phyloP scores from a whole-genome alignment of 192 early-diverging fungal genomes.

The Podila horticola region DNA sequence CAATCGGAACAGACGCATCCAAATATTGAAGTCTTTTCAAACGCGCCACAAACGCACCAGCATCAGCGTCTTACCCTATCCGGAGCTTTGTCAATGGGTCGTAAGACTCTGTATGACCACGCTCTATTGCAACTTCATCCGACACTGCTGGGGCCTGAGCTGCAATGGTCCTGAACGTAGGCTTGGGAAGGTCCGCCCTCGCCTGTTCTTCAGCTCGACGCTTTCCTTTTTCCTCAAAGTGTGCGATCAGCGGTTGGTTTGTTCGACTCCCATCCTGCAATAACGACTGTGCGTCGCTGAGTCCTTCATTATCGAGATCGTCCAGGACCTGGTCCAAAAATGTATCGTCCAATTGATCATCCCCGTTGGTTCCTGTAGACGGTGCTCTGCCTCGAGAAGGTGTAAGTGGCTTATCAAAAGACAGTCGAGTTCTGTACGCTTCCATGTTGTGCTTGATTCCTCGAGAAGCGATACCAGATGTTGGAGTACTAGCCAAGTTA shows the following conservation, averaged over 20 bases:
- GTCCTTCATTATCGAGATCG: constrained; percentile 1
- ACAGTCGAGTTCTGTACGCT: background rate
- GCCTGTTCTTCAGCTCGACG: background rate
- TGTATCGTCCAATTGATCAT: constrained; percentile 2
- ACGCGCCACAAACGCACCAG: too few species aligned
- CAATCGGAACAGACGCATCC: background rate
- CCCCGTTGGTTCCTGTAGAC: background rate
- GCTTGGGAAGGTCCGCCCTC: background rate
- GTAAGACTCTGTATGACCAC: constrained; percentile 4
- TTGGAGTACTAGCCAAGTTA: background rate
- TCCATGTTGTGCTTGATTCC: background rate
- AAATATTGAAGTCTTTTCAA: background rate
- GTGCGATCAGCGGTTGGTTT: background rate
- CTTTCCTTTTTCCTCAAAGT: constrained; percentile 14
- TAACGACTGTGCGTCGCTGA: background rate
- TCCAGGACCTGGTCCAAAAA: constrained; percentile 15
- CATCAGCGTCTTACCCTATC: constrained; percentile 15
- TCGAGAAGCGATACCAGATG: background rate
- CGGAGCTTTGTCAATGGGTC: constrained; percentile 28
- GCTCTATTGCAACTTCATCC: background rate
- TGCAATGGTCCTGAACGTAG: constrained; percentile 17
- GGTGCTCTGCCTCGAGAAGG: background rate
- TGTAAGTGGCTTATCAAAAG: background rate
- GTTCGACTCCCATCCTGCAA: background rate
- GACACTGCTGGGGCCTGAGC: background rate